Evolutionary conservation across 2,329 filamentous ascomycete genomes (phyloP).

Genomic region (Xylariaceae sp.): DNA sequence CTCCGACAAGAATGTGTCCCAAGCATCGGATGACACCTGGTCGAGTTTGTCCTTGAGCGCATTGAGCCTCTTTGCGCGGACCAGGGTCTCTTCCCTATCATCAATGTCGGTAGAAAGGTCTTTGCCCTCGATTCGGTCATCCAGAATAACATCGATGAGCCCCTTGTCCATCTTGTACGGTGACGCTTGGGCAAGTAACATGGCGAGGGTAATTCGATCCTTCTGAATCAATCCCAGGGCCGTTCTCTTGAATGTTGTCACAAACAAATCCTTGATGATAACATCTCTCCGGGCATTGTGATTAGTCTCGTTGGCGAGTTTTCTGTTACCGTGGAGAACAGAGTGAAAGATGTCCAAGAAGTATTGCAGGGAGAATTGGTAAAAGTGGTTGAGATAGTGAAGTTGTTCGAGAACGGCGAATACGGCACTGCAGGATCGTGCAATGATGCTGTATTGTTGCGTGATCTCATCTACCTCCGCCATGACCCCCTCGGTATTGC

Average conservation of each 20-base stretch:
- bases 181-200: slow-evolving; percentile 93
- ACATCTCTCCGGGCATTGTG: slow-evolving; percentile 80
- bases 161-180: slow-evolving; percentile 93
- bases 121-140: slow-evolving; percentile 69
- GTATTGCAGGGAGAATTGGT: slow-evolving; percentile 98
- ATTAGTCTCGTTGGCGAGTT: slow-evolving; percentile 66
- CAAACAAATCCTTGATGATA: slow-evolving; percentile 88
- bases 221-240: slow-evolving; percentile 89
- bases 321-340: slow-evolving; percentile 78
- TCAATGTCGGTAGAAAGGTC: slow-evolving; percentile 72
- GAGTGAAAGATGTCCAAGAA: slow-evolving; percentile 97
- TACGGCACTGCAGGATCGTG: slow-evolving; percentile 91
- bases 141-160: slow-evolving; percentile 82
- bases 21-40: slow-evolving; percentile 59
- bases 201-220: slow-evolving; percentile 88
- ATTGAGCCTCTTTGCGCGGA: slow-evolving; percentile 64
- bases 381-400: slow-evolving; percentile 98
- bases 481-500: slow-evolving; percentile 97
- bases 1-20: slow-evolving; percentile 80
- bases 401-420: slow-evolving; percentile 96
- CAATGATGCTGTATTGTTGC: slow-evolving; percentile 88
- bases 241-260: slow-evolving; percentile 90
- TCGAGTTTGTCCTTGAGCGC: slow-evolving; percentile 73
- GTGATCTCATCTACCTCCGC: slow-evolving; percentile 96
- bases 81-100: slow-evolving; percentile 65